Evolutionary conservation across 352 stramenopile species (phyloP), one percentile per base, ranked within the genome.

Genomic region (Hyaloperonospora arabidopsidis): DNA sequence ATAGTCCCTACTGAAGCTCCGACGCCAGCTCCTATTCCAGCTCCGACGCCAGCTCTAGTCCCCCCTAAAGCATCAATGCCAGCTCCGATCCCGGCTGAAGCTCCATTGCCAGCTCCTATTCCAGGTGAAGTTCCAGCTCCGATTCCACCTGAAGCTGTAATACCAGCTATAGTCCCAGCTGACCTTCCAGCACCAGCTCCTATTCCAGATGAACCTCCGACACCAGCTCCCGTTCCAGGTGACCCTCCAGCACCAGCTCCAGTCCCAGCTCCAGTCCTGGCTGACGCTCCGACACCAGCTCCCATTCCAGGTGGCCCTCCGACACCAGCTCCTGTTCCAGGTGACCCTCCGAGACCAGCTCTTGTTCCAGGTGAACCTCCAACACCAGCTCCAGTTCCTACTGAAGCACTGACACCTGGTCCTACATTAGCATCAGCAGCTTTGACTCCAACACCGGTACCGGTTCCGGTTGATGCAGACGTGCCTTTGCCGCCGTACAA

Each of bases 21-120:
- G 19, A 36, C 40, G 8, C 7, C 45, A 41, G 18, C 51, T 56
- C 1, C 29, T 63, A 51, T 52, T 19, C 35, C 65, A 21, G 53
- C 54, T 18, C 17, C 54, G 23, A 19, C 44, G 1, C 29, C n/a
- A 29, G 25, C 25, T 3, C 25, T 7, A 29, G 25, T 29, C 3
- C 25, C 25, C 3, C 3, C 25, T 29, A 7, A 29, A 29, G 25
- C 25, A 29, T 7, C 25, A 7, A 29, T 7, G 7, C 25, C 48
- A 28, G 40, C 45, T 2, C 43, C 22, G 10, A 28, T 14, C 1
- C 17, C 45, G 18, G 53, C 57, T 2, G 36, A 48, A 34, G 28
- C 44, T 17, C 52, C 52, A 0, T 53, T 34, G 14, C 12, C 22
- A 35, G 38, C 49, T 0, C 49, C 49, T 7, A 11, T 13, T 15